Conservation (phyloP, 1,284 basidiomycete genomes). For the Crucibulum parvulum region DNA sequence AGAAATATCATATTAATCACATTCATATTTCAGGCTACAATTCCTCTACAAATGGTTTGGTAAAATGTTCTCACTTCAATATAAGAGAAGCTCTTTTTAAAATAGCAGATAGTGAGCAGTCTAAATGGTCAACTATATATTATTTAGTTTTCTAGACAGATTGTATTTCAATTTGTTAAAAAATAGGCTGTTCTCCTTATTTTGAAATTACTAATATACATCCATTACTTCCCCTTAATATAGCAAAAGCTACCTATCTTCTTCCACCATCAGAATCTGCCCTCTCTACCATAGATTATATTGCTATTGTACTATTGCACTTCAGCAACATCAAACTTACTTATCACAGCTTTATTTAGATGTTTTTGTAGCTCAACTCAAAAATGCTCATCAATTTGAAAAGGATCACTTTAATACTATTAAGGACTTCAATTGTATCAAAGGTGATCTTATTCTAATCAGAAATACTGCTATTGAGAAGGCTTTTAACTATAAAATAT, state of each 20-base stretch:
- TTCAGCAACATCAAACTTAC: too few species aligned
- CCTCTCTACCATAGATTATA: constrained; percentile 25
- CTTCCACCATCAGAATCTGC: constrained; percentile 11
- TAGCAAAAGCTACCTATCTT: constrained; percentile 43
- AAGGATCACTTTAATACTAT: constrained; percentile 26
- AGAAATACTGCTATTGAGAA: constrained; percentile 41
- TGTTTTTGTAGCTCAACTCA: constrained; percentile 23
- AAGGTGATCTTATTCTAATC: constrained; percentile 39
- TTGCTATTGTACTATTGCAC: constrained; percentile 22
- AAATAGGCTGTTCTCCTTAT: constrained; percentile 41
- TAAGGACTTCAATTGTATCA: constrained; percentile 36
- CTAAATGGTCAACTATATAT: constrained; percentile 31
- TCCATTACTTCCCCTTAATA: constrained; percentile 48
- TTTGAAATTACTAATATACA: constrained; percentile 43
- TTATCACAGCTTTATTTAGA: constrained; percentile 12
- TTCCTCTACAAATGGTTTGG: constrained; percentile 42
- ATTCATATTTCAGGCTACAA: constrained; percentile 53
- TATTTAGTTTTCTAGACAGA: constrained; percentile 49
- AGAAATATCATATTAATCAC: too few species aligned
- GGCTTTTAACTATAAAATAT: constrained; percentile 35
- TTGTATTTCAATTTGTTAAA: constrained; percentile 32
- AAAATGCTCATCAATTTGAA: constrained; percentile 24
- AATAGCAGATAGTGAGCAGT: constrained; percentile 34
- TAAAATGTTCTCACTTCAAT: constrained; percentile 44
- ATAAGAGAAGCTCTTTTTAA: constrained; percentile 45